Conservation (phyloP, 2,329 filamentous ascomycete genomes). For the Xylaria sp. region DNA sequence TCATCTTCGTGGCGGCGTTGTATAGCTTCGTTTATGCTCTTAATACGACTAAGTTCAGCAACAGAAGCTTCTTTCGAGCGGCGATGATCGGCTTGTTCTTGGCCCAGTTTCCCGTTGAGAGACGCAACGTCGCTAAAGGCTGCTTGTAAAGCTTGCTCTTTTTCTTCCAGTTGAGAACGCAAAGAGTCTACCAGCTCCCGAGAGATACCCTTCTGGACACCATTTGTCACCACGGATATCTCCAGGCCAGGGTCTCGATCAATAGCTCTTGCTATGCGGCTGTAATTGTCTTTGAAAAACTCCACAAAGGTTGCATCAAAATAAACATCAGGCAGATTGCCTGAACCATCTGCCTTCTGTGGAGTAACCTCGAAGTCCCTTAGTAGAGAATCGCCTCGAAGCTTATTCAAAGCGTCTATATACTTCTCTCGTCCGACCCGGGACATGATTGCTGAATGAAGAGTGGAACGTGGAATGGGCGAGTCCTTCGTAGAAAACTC, state of each 20-base stretch:
- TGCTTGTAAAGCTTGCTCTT: constrained; percentile 59
- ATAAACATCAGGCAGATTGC: constrained; percentile 75
- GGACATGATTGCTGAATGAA: constrained; percentile 78
- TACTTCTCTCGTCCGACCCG: constrained; percentile 87
- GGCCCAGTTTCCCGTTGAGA: constrained; percentile 63
- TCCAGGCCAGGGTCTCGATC: constrained; percentile 91
- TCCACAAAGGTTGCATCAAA: constrained; percentile 89
- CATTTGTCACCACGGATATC: constrained; percentile 78
- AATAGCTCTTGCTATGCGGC: constrained; percentile 79
- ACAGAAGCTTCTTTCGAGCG: constrained; percentile 64
- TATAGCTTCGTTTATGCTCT: constrained; percentile 71
- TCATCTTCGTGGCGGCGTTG: constrained; percentile 74
- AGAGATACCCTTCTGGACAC: constrained; percentile 88
- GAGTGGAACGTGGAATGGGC: constrained; percentile 78
- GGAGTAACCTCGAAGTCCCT: constrained; percentile 89
- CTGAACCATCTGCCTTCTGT: constrained; percentile 64
- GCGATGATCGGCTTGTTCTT: constrained; percentile 75
- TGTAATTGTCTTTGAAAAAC: constrained; percentile 96
- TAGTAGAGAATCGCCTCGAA: constrained; percentile 78
- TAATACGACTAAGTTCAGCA: constrained; percentile 62
- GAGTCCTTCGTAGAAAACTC: constrained; percentile 99
- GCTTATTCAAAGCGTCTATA: constrained; percentile 76
- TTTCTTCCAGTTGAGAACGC: constrained; percentile 76
- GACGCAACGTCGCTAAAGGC: constrained; percentile 52
- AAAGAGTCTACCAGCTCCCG: constrained; percentile 89